These are phyloP conservation scores for Myxozyma mucilagina DNA, from an alignment of 805 yeast species.

Conservation along the genomic window DNA sequence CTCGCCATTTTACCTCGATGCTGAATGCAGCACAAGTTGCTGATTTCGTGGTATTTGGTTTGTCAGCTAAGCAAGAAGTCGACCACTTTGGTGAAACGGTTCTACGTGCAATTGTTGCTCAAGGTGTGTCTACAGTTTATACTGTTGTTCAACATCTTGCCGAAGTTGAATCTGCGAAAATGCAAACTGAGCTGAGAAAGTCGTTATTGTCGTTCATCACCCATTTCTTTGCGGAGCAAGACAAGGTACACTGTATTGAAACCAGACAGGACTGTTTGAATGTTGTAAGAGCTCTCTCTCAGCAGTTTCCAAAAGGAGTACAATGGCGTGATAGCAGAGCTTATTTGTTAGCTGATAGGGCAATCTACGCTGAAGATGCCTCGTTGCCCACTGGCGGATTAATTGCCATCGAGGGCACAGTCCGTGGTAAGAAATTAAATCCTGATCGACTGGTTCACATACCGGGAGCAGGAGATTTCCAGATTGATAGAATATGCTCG, in stretches of 20 bases:
- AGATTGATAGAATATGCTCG: slow-evolving; percentile 63
- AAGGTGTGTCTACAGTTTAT: slow-evolving; percentile 81
- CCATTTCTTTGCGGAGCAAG: slow-evolving; percentile 80
- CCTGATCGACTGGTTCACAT: slow-evolving; percentile 78
- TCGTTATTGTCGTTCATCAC: slow-evolving; percentile 65
- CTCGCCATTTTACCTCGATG: slow-evolving; percentile 69
- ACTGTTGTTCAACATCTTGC: slow-evolving; percentile 79
- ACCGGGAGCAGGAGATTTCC: slow-evolving; percentile 89
- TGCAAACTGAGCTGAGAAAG: slow-evolving; percentile 67
- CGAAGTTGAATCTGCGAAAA: slow-evolving; percentile 65
- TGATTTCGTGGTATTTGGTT: slow-evolving; percentile 85
- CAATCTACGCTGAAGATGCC: slow-evolving; percentile 48
- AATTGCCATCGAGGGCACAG: slow-evolving; percentile 65
- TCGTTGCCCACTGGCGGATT: slow-evolving; percentile 10
- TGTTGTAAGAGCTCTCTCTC: slow-evolving; percentile 74
- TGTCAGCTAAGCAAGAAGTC: slow-evolving; percentile 84
- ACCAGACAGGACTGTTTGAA: slow-evolving; percentile 66
- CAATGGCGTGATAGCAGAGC: slow-evolving; percentile 95
- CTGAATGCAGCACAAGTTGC: slow-evolving; percentile 86
- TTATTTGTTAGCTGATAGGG: slow-evolving; percentile 72
- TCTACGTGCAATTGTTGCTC: slow-evolving; percentile 82
- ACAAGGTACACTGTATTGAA: slow-evolving; percentile 72
- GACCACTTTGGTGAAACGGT: slow-evolving; percentile 85
- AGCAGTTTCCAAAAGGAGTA: slow-evolving; percentile 79
- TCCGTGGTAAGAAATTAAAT: slow-evolving; percentile 73